phyloP scores from a whole-genome alignment of 345 rosid genomes.

The Aegle marmelos region DNA sequence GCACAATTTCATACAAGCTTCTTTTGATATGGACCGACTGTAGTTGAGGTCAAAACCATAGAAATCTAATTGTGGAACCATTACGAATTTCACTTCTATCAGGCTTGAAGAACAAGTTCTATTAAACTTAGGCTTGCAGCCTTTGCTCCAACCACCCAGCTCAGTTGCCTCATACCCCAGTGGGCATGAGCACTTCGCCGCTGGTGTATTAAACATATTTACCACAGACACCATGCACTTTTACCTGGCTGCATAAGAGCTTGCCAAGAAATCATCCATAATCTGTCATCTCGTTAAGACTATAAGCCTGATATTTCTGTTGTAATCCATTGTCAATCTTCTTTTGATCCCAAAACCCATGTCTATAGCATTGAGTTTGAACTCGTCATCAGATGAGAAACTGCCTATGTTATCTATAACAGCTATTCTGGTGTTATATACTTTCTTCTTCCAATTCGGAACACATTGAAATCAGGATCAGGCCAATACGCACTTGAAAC shows the following conservation, averaged over 20 bases:
- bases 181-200: constrained; percentile 42
- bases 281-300: constrained; percentile 23
- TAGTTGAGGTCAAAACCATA: constrained; percentile 31
- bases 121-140: constrained; percentile 41
- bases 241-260: constrained; percentile 21
- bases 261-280: constrained; percentile 37
- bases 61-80: constrained; percentile 24
- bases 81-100: constrained; percentile 20
- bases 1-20: constrained; percentile 33
- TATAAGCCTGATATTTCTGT: constrained; percentile 45
- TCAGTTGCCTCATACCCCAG: constrained; percentile 33
- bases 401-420: constrained; percentile 30
- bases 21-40: background rate
- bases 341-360: constrained; percentile 29
- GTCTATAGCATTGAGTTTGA: constrained; percentile 32
- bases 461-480: background rate
- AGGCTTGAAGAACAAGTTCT: constrained; percentile 12
- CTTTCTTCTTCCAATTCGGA: constrained; percentile 18
- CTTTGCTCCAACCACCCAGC: constrained; percentile 30
- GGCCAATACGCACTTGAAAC: constrained; percentile 47
- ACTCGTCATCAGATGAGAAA: constrained; percentile 33
- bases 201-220: constrained; percentile 23
- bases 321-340: constrained; percentile 35
- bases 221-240: constrained; percentile 42
- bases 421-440: constrained; percentile 35